phyloP scores from a whole-genome alignment of 768 basidiomycete species.

The Hygrophoropsis aurantiaca region DNA sequence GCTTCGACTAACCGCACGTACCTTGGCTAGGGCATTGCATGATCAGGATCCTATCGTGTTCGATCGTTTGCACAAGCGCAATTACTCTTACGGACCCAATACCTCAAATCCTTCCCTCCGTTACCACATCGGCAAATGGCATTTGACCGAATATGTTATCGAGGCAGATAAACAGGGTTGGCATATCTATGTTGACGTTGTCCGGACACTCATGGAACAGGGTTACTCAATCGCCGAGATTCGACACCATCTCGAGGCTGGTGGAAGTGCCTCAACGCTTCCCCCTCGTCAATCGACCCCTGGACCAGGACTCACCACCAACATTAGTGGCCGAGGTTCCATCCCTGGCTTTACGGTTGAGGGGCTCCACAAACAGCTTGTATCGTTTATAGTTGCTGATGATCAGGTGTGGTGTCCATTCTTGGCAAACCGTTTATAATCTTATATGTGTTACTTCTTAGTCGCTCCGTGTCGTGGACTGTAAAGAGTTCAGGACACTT shows the following conservation, averaged over 20 bases:
- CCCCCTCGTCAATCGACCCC: neutral
- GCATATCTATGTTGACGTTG: neutral
- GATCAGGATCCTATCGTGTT: too few relatives aligned
- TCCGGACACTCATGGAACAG: too few relatives aligned
- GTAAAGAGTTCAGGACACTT: constrained; percentile 23
- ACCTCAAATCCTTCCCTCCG: neutral
- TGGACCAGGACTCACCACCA: too few relatives aligned
- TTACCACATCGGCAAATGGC: constrained; percentile 1
- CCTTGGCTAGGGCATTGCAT: too few relatives aligned
- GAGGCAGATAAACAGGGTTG: constrained; percentile 3
- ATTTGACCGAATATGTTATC: neutral
- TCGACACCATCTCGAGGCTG: neutral
- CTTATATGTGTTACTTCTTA: too few relatives aligned
- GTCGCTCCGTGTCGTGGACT: constrained; percentile 29
- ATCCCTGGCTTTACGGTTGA: neutral
- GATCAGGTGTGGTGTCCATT: neutral
- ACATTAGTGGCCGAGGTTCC: too few relatives aligned
- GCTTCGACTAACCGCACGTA: too few relatives aligned
- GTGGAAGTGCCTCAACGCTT: neutral
- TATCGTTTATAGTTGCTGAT: neutral
- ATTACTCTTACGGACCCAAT: neutral
- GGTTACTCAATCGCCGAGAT: neutral
- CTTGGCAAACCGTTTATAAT: neutral
- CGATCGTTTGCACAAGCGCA: too few relatives aligned
- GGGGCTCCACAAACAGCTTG: neutral